Conservation (phyloP, 208 protist genomes). For the Sergeia podlipaevii region DNA sequence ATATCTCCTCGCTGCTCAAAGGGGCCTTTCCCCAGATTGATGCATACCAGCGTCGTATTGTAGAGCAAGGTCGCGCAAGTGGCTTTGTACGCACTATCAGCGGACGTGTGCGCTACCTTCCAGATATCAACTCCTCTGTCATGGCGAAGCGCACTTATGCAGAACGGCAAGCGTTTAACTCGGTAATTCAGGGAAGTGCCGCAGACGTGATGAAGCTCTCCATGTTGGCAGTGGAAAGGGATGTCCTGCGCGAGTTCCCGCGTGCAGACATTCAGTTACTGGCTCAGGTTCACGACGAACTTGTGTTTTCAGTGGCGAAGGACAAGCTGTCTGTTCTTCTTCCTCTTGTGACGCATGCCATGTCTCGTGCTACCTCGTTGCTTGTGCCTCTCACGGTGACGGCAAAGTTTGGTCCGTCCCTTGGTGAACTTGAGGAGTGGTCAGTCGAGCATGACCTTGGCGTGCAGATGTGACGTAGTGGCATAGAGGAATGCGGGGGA, state of each 20-base stretch:
- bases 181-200: constrained; percentile 83
- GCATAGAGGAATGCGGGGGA: no score
- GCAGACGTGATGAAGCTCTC: constrained; percentile 88
- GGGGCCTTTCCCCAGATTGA: constrained; percentile 63
- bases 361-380: constrained; percentile 46
- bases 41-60: constrained; percentile 48
- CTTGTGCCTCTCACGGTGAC: constrained; percentile 51
- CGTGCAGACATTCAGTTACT: constrained; percentile 34
- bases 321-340: constrained; percentile 21
- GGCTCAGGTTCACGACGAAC: constrained; percentile 69
- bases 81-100: constrained; percentile 84
- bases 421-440: constrained; percentile 74
- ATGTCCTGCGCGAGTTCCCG: constrained; percentile 45
- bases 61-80: constrained; percentile 57
- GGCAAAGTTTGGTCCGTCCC: constrained; percentile 60
- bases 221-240: constrained; percentile 74
- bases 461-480: constrained; percentile 21
- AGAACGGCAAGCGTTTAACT: constrained; percentile 91
- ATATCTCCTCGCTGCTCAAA: constrained; percentile 49
- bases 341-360: constrained; percentile 23
- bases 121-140: constrained; percentile 61
- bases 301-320: constrained; percentile 34
- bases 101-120: constrained; percentile 63
- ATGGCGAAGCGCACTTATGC: constrained; percentile 64
- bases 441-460: constrained; percentile 76